A percentile compares a stretch with the other conserved stretches of the same genome.
These are phyloP conservation scores for Lentinula guzmanii DNA, from an alignment of 768 basidiomycete genomes.

Conservation along the genomic window DNA sequence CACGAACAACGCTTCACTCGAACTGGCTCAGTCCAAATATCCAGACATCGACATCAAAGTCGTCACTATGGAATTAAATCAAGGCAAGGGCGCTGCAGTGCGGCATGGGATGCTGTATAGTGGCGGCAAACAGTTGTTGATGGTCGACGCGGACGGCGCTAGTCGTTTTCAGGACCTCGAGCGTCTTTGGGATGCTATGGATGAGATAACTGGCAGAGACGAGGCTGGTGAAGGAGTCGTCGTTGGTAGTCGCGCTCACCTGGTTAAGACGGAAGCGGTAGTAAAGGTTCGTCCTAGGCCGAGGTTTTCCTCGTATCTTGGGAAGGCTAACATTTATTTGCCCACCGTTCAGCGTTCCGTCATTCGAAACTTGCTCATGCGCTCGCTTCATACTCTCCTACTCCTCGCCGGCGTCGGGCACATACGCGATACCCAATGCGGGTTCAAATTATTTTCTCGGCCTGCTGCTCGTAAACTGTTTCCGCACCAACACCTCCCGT, in stretches of 20 bases:
- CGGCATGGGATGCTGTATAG: constrained; percentile 85
- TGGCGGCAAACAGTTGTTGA: constrained; percentile 71
- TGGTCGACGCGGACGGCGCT: constrained; percentile 95
- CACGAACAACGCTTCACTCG: constrained; percentile 61
- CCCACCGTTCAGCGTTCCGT: constrained; percentile 65
- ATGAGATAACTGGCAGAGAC: constrained; percentile 28
- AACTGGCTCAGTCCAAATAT: constrained; percentile 49
- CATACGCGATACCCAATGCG: constrained; percentile 93
- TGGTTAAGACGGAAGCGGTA: constrained; percentile 88
- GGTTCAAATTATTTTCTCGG: constrained; percentile 94
- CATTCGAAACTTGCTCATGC: constrained; percentile 90
- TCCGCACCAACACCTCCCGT: constrained; percentile 77
- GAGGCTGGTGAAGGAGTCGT: constrained; percentile 47
- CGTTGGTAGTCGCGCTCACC: constrained; percentile 88
- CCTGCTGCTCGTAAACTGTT: constrained; percentile 77
- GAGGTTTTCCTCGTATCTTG: neutral
- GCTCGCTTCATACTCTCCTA: constrained; percentile 85
- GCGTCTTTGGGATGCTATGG: constrained; percentile 71
- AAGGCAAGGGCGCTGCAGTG: constrained; percentile 92
- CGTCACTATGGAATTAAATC: constrained; percentile 70
- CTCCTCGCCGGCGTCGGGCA: constrained; percentile 85
- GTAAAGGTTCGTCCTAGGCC: constrained; percentile 61
- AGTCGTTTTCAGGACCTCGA: constrained; percentile 84
- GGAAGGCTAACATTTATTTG: neutral
- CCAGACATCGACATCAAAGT: constrained; percentile 63